A percentile compares a stretch with the other conserved stretches of the same genome.
Conservation (phyloP, 306 rosid genomes). For the apple (Malus domestica) region ASM211411v1 NC_041795.1:27183501-27184000, state of each 20-base stretch:
- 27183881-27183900: conserved; percentile 43
- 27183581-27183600: conserved; percentile 3
- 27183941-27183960: conserved; percentile 50
- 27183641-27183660: conserved; percentile 13
- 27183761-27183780: conserved; percentile 48
- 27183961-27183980: neutral
- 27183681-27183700: neutral
- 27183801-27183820: conserved; percentile 12
- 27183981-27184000: neutral
- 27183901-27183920: conserved; percentile 64
- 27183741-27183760: conserved; percentile 63
- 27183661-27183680: neutral
- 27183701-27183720: conserved; percentile 54
- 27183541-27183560: conserved; percentile 79
- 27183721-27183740: conserved; percentile 71
- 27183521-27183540: conserved; percentile 64
- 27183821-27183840: neutral
- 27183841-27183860: neutral
- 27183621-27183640: neutral
- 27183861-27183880: conserved; percentile 17
- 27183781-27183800: neutral
- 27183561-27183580: conserved; percentile 48
- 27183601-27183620: neutral
- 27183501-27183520: conserved; percentile 24
- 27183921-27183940: conserved; percentile 80